Percentiles rank a stretch among this genome's conserved stretches.
Conservation (phyloP, 345 rosid species). For the Reutealis trisperma region DNA sequence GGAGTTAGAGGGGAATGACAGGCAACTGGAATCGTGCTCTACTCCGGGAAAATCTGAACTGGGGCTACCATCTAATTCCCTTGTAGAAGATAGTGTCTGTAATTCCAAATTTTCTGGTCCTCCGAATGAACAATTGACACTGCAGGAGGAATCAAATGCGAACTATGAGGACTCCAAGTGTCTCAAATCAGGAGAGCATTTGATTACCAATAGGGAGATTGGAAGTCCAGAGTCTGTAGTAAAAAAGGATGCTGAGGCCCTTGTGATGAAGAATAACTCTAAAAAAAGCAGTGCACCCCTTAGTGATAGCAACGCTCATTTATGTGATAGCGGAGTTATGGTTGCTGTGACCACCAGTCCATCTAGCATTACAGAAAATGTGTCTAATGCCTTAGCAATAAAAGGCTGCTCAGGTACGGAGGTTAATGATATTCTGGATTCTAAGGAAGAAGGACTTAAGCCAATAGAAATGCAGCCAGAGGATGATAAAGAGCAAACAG, state of each 20-base stretch:
- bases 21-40: slow-evolving; percentile 24
- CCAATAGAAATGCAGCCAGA: slow-evolving; percentile 29
- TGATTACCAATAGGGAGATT: slow-evolving; percentile 19
- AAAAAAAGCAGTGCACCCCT: slow-evolving; percentile 17
- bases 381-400: slow-evolving; percentile 11
- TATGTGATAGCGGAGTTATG: slow-evolving; percentile 21
- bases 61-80: slow-evolving; percentile 14
- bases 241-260: slow-evolving; percentile 10
- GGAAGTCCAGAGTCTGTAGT: slow-evolving; percentile 27
- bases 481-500: slow-evolving; percentile 31
- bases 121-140: slow-evolving; percentile 28
- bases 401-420: slow-evolving; percentile 21
- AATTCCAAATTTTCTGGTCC: slow-evolving; percentile 17
- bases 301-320: slow-evolving; percentile 14
- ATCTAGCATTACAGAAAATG: slow-evolving; percentile 17
- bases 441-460: slow-evolving; percentile 31
- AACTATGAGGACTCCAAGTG: slow-evolving; percentile 25
- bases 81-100: slow-evolving; percentile 21
- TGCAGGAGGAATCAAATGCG: slow-evolving; percentile 22
- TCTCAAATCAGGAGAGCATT: slow-evolving; percentile 26
- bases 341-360: slow-evolving; percentile 24
- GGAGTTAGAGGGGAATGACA: slow-evolving; percentile 30
- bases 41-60: slow-evolving; percentile 23
- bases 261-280: slow-evolving; percentile 13
- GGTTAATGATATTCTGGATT: slow-evolving; percentile 20